Percentiles rank a stretch among this genome's conserved stretches.
Conservation (phyloP, 192 early-diverging fungal genomes). For the Backusella australiensis region DNA sequence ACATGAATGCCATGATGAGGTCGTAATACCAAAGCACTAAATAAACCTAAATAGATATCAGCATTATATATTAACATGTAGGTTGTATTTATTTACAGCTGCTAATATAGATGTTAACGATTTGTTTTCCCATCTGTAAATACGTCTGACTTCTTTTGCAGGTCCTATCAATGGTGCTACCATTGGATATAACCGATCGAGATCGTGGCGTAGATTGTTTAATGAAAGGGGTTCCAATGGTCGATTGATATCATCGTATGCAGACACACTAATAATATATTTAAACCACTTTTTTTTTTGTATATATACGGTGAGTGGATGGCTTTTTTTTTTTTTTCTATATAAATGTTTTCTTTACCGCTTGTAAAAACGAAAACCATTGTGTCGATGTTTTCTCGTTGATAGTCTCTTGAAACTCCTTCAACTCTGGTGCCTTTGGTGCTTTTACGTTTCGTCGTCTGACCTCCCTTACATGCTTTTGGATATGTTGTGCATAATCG, state of each 20-base stretch:
- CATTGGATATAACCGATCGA: conserved; percentile 19
- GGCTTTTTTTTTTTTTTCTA: not conserved
- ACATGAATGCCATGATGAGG: conserved; percentile 15
- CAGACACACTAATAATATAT: conserved; percentile 14
- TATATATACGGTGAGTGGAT: not conserved
- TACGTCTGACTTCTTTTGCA: conserved; percentile 6
- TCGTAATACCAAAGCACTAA: conserved; percentile 25
- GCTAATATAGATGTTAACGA: conserved; percentile 6
- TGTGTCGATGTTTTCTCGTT: not conserved
- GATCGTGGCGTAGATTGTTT: conserved; percentile 5
- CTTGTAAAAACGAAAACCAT: conserved; percentile 21
- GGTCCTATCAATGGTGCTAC: not conserved
- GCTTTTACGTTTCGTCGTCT: not conserved
- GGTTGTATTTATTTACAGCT: not conserved
- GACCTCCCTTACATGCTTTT: conserved; percentile 30
- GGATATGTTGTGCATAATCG: conserved; percentile 16
- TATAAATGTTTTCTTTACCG: conserved; percentile 8
- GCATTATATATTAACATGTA: no score
- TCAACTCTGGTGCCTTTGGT: not conserved
- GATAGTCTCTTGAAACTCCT: not conserved
- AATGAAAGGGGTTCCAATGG: conserved; percentile 20
- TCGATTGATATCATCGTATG: conserved; percentile 16
- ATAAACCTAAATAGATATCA: conserved; percentile 14
- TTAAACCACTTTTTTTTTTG: conserved; percentile 12
- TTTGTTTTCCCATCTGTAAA: conserved; percentile 32